Conservation (phyloP, 2,329 filamentous ascomycete species). For the Drechslerella dactyloides region DNA sequence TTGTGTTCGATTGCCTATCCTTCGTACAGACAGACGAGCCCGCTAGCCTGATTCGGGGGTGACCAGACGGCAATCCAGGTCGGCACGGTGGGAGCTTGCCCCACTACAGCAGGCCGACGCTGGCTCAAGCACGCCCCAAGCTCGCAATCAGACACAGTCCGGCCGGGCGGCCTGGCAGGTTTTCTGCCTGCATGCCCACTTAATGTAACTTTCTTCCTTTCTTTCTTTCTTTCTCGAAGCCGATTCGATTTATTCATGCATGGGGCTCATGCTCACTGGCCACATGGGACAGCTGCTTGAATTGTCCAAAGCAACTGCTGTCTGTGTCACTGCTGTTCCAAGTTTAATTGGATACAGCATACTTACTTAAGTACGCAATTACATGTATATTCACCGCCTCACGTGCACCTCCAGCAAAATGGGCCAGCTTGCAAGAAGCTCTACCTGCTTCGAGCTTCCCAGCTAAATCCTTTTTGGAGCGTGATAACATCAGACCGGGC, state of each 20-base stretch:
- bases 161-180: background rate
- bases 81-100: constrained; percentile 46
- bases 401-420: too few species aligned
- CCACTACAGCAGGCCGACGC: constrained; percentile 47
- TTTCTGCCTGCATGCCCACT: background rate
- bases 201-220: background rate
- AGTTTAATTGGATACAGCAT: too few species aligned
- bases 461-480: background rate
- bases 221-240: constrained; percentile 4
- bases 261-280: background rate
- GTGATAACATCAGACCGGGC: background rate
- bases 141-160: background rate
- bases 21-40: too few species aligned
- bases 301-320: background rate
- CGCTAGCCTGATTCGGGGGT: background rate
- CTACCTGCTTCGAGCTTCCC: constrained; percentile 1
- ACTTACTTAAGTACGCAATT: too few species aligned
- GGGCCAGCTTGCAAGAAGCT: background rate
- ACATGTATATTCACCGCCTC: too few species aligned
- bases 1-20: too few species aligned
- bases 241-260: background rate
- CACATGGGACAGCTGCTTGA: background rate
- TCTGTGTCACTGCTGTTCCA: too few species aligned
- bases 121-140: constrained; percentile 17
- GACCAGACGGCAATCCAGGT: constrained; percentile 48